Evolutionary conservation across 1,139 yeast genomes (phyloP).

Genomic region (Geotrichum candidum): DNA sequence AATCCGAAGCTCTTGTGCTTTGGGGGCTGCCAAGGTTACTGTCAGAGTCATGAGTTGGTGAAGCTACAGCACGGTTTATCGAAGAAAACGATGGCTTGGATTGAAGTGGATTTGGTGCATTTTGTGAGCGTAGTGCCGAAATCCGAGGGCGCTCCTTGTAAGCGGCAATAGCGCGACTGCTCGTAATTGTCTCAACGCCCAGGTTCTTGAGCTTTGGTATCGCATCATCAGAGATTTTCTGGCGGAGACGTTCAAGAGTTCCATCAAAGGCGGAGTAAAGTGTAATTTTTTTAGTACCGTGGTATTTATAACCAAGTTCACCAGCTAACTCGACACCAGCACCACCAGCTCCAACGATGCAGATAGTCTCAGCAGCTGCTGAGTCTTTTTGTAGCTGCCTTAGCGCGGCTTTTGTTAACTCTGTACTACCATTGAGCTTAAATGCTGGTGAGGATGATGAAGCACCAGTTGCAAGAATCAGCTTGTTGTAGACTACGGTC

Average conservation of each 20-base stretch:
- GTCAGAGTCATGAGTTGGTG: not conserved
- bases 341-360: slow-evolving; percentile 26
- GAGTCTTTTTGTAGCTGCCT: not conserved
- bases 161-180: slow-evolving; percentile 8
- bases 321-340: slow-evolving; percentile 26
- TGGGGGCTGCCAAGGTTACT: not conserved
- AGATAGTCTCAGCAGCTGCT: slow-evolving; percentile 18
- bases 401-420: slow-evolving; percentile 3
- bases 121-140: not conserved
- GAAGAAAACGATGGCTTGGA: not conserved
- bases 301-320: slow-evolving; percentile 23
- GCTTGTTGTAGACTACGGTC: slow-evolving; percentile 1
- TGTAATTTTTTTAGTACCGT: slow-evolving; percentile 17
- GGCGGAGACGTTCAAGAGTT: slow-evolving; percentile 9
- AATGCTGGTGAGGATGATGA: slow-evolving; percentile 12
- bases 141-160: not conserved
- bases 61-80: not conserved
- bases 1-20: not conserved
- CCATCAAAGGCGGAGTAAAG: slow-evolving; percentile 4
- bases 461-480: slow-evolving; percentile 12
- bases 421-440: slow-evolving; percentile 8
- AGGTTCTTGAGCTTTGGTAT: slow-evolving; percentile 11
- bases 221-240: slow-evolving; percentile 14
- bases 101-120: not conserved
- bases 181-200: slow-evolving; percentile 12